Evolutionary conservation across 805 yeast species (phyloP), one percentile per base, ranked within the genome.

Genomic region (Myxozyma lipomycoides): DNA sequence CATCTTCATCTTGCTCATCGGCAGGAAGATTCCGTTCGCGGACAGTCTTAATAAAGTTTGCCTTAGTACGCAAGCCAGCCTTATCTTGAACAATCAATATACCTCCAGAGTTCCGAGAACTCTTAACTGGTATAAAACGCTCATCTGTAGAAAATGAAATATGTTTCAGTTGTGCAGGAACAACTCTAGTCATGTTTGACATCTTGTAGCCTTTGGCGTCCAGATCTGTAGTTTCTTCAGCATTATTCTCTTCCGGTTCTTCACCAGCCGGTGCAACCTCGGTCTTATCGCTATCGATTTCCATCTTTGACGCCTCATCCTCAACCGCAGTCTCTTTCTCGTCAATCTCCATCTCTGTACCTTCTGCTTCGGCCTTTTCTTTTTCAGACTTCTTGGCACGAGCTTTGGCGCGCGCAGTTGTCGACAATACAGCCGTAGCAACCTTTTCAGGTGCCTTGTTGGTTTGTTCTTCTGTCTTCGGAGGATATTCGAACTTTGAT

Each of bases 331-430:
- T 40, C 28, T 50, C 46, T 21, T 44, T 47, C 18, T 55, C 58
- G 34, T 66, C 72, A 15, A 71, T 64, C 12, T 75, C 78, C 76
- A 74, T 71, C 26, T 70, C 69, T 34, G 54, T 48, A 18, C 58
- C 66, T 65, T 74, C 75, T 26, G 74, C 81, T 49, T 74, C 73
- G 40, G 79, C 78, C 65, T 78, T 71, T 62, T 76, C 78, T 61
- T 75, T 72, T 64, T 77, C 76, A 59, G 75, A 73, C 71, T 79
- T 81, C 73, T 80, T 83, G 23, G 95, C 95, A 67, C 97, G 82
- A 30, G 91, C 93, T 68, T 86, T 87, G n/a, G 96, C 96, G 67
- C 83, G 84, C 17, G 83, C 87, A 1, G 98, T 91, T 0, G 97
- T 91, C 1, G 97, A 89, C 49, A 93, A 76, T 15, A 93, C 95